Evolutionary conservation across 169 alveolate genomes (phyloP), one percentile per base, ranked within the genome.

Genomic region (Cyclospora cayetanensis): DNA sequence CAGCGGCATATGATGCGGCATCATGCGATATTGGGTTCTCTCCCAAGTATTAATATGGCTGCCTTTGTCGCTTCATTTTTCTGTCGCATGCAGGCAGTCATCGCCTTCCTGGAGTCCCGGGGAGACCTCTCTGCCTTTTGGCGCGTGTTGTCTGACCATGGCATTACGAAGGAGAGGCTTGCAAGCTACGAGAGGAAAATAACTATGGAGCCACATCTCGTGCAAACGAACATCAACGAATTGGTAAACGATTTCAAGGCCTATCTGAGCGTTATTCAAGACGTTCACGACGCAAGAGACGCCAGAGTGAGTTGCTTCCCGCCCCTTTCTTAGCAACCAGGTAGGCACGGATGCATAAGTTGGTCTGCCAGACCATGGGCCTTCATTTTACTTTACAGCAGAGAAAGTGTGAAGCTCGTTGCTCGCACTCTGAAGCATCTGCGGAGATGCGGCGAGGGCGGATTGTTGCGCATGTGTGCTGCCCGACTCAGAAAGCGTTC

Each of bases 131-230:
- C 94, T 46, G 93, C 91, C 77, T 97, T 95, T 94, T 95, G 98
- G 97, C 94, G 94, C 79, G 95, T 96, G 31, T 94, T 97, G 84
- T 80, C 63, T 41, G 95, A 94, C 37, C 96, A 97, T 85, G 98
- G 98, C 74, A 94, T 97, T 55, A 94, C 96, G 76, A 94, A 93
- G 93, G 98, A 95, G 84, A 94, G 97, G 92, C 94, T 96, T 43
- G 96, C 96, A 35, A 92, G 97, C 37, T 97, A 96, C 95, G 98
- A 97, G 66, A 94, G 99, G 82, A 97, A 96, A 79, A 96, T 97
- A 31, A 95, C 97, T 1, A 84, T 93, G 52, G 98, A 97, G 90
- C 99, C 99, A 18, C 96, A 94, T 93, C 94, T 95, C 93, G 96
- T 91, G 94, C 90, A 95, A 66, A 68, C 94, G 80, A 92, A 95